Percentiles rank a stretch among this genome's conserved stretches.
These are phyloP conservation scores for Cordyceps tenuipes DNA, from an alignment of 2,329 filamentous ascomycete genomes.

Conservation along the genomic window DNA sequence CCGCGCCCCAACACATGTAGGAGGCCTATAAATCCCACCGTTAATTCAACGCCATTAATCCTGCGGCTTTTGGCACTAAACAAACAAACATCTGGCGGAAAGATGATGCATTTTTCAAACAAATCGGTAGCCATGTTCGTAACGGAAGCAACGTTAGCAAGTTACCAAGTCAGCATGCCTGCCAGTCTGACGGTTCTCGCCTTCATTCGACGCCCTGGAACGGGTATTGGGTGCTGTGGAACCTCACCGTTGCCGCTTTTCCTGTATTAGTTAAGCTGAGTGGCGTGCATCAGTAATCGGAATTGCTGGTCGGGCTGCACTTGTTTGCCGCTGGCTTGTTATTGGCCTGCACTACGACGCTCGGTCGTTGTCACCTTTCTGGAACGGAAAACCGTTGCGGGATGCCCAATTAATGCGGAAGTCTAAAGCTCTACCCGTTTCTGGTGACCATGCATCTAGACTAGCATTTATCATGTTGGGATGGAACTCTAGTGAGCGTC, in stretches of 20 bases:
- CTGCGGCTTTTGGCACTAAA: neutral
- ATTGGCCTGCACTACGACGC: slow-evolving; percentile 3
- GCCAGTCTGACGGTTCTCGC: slow-evolving; percentile 9
- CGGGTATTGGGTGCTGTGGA: slow-evolving; percentile 2
- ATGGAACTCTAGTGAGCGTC: neutral
- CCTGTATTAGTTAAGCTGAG: neutral
- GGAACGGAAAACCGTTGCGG: slow-evolving; percentile 3
- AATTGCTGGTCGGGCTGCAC: slow-evolving; percentile 1
- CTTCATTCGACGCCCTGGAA: neutral
- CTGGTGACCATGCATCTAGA: neutral
- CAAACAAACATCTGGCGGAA: neutral
- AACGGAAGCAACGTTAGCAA: neutral
- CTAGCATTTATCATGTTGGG: neutral
- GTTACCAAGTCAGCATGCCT: neutral
- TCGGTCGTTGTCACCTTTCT: slow-evolving; percentile 2
- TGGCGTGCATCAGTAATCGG: slow-evolving; percentile 11
- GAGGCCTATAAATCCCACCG: no score
- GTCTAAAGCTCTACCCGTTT: neutral
- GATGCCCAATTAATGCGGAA: neutral
- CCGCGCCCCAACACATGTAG: no score
- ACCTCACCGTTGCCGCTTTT: slow-evolving; percentile 7
- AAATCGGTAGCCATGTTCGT: neutral
- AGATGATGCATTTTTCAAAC: no score
- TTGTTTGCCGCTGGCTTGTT: neutral
- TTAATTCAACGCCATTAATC: neutral